A percentile compares a stretch with the other conserved stretches of the same genome.
phyloP scores from a whole-genome alignment of 805 yeast species.

The Candida chauliodis region DNA sequence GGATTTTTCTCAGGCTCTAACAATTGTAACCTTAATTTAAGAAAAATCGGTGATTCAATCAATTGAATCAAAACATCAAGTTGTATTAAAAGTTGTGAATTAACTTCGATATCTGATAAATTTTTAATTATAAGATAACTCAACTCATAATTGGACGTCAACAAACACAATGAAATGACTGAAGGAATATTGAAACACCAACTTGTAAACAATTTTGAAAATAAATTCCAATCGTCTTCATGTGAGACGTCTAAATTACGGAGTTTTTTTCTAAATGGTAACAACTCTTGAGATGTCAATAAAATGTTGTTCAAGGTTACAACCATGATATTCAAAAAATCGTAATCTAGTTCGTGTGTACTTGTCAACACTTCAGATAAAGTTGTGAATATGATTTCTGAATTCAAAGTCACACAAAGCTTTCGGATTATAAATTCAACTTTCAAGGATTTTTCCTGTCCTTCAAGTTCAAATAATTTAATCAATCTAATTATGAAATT shows the following conservation, averaged over 20 bases:
- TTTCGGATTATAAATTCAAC: constrained; percentile 79
- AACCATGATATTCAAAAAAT: constrained; percentile 75
- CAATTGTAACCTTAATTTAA: constrained; percentile 81
- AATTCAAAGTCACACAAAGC: constrained; percentile 72
- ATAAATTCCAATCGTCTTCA: constrained; percentile 62
- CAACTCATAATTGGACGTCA: constrained; percentile 84
- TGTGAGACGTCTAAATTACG: constrained; percentile 49
- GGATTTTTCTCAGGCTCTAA: constrained; percentile 83
- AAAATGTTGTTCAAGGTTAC: constrained; percentile 85
- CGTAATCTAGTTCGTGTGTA: constrained; percentile 40
- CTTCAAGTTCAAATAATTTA: constrained; percentile 64
- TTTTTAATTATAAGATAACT: constrained; percentile 78
- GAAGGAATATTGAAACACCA: constrained; percentile 95
- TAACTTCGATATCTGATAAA: constrained; percentile 79
- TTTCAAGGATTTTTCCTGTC: constrained; percentile 35
- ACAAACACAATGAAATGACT: constrained; percentile 74
- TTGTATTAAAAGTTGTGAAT: constrained; percentile 76
- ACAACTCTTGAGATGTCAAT: constrained; percentile 79
- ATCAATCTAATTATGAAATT: constrained; percentile 72
- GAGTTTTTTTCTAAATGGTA: constrained; percentile 64
- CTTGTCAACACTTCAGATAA: constrained; percentile 62
- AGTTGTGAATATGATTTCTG: constrained; percentile 79
- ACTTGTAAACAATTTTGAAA: constrained; percentile 73
- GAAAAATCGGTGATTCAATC: constrained; percentile 88
- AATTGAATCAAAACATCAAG: constrained; percentile 86